A percentile compares a stretch with the other conserved stretches of the same genome.
phyloP scores from a whole-genome alignment of 2,329 filamentous ascomycete genomes.

The Trichoderma lentiforme region DNA sequence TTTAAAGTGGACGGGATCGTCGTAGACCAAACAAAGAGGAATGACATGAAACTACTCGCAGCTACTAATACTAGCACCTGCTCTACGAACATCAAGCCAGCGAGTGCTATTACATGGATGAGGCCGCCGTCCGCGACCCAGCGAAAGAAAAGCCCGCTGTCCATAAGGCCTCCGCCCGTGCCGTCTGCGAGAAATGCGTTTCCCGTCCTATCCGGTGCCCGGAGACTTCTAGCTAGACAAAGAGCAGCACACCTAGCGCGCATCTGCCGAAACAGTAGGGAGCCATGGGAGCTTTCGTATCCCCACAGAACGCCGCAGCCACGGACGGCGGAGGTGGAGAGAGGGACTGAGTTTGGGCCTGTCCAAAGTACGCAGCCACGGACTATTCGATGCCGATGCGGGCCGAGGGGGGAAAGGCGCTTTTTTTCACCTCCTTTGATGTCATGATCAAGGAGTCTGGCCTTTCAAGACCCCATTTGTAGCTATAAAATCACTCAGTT shows the following conservation, averaged over 20 bases:
- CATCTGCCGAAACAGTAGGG: background rate
- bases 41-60: background rate
- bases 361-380: background rate
- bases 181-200: background rate
- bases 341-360: background rate
- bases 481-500: background rate
- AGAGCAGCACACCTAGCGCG: background rate
- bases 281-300: background rate
- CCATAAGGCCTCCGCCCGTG: background rate
- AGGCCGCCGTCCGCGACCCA: background rate
- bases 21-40: background rate
- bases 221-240: background rate
- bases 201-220: constrained; percentile 4
- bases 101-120: background rate
- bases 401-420: background rate
- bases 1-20: background rate
- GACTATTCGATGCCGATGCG: background rate
- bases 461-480: background rate
- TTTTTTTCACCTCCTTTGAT: background rate
- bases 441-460: background rate
- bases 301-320: background rate
- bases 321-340: background rate
- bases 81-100: background rate
- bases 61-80: background rate
- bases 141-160: background rate